Percentiles rank a stretch among this genome's conserved stretches.
Evolutionary conservation across 1,284 basidiomycete species (phyloP).

Genomic region (Tremellales sp.): DNA sequence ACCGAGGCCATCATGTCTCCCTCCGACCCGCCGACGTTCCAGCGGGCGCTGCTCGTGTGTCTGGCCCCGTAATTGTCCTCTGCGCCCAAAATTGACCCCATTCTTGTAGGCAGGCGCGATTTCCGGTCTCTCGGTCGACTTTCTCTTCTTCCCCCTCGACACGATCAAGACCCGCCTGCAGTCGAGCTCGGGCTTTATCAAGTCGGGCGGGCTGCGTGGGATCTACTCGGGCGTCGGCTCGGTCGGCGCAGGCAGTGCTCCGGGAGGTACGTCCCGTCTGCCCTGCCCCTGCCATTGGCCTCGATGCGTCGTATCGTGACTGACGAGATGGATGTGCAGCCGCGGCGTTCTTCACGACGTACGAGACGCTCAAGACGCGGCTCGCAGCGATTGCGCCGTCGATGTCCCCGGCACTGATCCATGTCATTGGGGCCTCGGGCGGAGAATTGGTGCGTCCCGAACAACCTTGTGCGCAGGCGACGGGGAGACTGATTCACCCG

Average conservation of each 20-base stretch:
- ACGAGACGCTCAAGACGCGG: slow-evolving; percentile 79
- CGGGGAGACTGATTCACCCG: too few species aligned
- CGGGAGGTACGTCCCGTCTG: slow-evolving; percentile 67
- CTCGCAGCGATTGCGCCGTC: slow-evolving; percentile 55
- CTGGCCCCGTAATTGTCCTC: background rate
- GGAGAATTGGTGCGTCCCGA: slow-evolving; percentile 70
- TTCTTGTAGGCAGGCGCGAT: slow-evolving; percentile 68
- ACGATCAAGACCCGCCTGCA: slow-evolving; percentile 95
- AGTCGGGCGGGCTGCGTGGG: slow-evolving; percentile 83
- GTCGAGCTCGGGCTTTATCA: slow-evolving; percentile 77
- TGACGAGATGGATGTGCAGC: slow-evolving; percentile 53
- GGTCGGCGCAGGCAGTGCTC: slow-evolving; percentile 91
- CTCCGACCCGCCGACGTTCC: slow-evolving; percentile 36
- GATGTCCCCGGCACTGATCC: slow-evolving; percentile 62
- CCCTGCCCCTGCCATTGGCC: background rate
- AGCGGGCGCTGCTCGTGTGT: slow-evolving; percentile 39
- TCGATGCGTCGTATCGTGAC: background rate
- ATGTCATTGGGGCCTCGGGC: slow-evolving; percentile 74
- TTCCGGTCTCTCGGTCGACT: slow-evolving; percentile 85
- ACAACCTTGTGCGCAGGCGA: slow-evolving; percentile 9
- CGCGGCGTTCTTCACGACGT: slow-evolving; percentile 91
- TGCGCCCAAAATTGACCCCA: background rate
- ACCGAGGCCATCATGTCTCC: too few species aligned
- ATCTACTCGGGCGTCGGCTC: slow-evolving; percentile 94
- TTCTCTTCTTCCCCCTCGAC: slow-evolving; percentile 95